Percentiles rank a stretch among this genome's conserved stretches.
These are phyloP conservation scores for Bryopsis sp. DNA, from an alignment of 139 green algal genomes.

Conservation along the genomic window DNA sequence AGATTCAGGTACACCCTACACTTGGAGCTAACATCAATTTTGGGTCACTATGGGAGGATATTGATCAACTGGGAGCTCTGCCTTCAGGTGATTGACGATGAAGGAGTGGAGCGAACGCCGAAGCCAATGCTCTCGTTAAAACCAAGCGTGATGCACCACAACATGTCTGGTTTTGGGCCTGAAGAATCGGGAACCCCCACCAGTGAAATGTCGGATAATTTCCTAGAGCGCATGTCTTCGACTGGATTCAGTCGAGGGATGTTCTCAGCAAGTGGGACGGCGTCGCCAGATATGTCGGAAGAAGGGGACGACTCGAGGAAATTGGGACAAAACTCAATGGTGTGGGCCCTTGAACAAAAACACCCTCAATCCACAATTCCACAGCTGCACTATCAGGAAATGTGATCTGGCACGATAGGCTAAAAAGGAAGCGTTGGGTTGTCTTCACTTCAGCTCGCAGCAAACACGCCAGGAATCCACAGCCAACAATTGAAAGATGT, in stretches of 20 bases:
- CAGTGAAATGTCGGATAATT: slow-evolving; percentile 34
- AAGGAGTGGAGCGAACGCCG: slow-evolving; percentile 52
- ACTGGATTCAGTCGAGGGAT: background rate
- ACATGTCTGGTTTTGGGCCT: background rate
- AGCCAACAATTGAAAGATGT: background rate
- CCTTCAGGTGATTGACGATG: slow-evolving; percentile 37
- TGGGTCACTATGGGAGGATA: too few relatives aligned
- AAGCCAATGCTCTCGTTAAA: slow-evolving; percentile 46
- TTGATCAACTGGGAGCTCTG: background rate
- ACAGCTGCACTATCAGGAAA: too few relatives aligned
- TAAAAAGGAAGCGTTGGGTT: too few relatives aligned
- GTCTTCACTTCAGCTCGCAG: background rate
- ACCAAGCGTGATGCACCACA: slow-evolving; percentile 19
- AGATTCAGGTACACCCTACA: too few relatives aligned
- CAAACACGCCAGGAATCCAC: background rate
- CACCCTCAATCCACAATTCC: too few relatives aligned
- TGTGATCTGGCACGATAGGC: too few relatives aligned
- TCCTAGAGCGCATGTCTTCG: slow-evolving; percentile 39
- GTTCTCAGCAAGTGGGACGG: background rate
- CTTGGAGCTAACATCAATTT: too few relatives aligned
- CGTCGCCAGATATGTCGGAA: background rate
- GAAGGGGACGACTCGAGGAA: too few relatives aligned
- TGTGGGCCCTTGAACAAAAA: too few relatives aligned
- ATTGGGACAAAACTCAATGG: background rate
- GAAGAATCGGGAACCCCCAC: slow-evolving; percentile 24